These are phyloP conservation scores for Purshia tridentata DNA, from an alignment of 306 rosid species.

Conservation along the genomic window DNA sequence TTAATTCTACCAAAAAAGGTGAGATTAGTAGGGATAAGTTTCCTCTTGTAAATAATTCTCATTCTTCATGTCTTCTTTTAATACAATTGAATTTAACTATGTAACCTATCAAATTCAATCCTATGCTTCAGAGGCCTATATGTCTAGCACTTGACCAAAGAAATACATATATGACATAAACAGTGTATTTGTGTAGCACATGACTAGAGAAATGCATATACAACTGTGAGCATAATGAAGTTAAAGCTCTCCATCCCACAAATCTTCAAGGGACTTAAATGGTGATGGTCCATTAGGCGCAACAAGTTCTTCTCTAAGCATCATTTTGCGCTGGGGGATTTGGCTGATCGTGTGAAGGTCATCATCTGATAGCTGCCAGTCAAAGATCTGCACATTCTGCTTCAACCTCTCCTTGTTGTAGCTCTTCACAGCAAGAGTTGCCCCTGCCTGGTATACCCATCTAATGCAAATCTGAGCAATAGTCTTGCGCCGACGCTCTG, in stretches of 20 bases:
- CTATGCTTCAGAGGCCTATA: no score
- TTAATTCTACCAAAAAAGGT: no score
- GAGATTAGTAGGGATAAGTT: no score
- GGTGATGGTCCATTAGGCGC: constrained; percentile 37
- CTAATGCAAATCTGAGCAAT: constrained; percentile 53
- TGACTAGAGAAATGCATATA: no score
- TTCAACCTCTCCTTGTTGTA: constrained; percentile 49
- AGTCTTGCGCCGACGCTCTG: constrained; percentile 40
- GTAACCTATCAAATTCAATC: no score
- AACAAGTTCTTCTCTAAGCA: background rate
- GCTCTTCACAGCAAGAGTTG: constrained; percentile 45
- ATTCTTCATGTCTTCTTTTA: no score
- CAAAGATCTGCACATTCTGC: constrained; percentile 49
- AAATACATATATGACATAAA: no score
- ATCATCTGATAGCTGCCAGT: constrained; percentile 40
- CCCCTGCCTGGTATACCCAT: constrained; percentile 49
- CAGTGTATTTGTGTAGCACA: background rate
- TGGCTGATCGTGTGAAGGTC: constrained; percentile 39
- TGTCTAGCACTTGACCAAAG: no score
- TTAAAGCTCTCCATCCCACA: constrained; percentile 47
- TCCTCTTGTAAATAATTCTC: no score
- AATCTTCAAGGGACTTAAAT: constrained; percentile 44
- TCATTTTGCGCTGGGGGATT: constrained; percentile 22
- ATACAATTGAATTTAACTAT: no score
- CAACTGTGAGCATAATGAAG: no score